Percentiles rank a stretch among this genome's conserved stretches.
Conservation (phyloP, 345 rosid genomes). For the Cardamine chenopodiifolia region DNA sequence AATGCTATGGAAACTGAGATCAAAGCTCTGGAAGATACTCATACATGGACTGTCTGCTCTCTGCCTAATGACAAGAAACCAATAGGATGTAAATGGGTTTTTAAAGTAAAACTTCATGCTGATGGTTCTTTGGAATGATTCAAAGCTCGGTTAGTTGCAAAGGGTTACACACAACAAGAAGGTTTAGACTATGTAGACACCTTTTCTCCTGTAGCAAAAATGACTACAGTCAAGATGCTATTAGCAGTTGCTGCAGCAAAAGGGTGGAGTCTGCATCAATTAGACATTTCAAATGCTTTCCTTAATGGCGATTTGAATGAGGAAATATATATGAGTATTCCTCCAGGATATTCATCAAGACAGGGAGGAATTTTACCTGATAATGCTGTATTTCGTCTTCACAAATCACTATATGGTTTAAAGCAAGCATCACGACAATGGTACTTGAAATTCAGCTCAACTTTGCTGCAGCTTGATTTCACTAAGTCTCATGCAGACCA, state of each 20-base stretch:
- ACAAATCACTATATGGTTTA: background rate
- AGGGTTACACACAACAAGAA: background rate
- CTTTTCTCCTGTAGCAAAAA: background rate
- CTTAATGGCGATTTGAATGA: background rate
- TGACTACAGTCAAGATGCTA: background rate
- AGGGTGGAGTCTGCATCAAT: background rate
- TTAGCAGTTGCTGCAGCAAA: background rate
- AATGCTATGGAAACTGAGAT: background rate
- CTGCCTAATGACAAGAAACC: background rate
- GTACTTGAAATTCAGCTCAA: background rate
- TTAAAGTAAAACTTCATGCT: background rate
- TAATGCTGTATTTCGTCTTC: accelerated
- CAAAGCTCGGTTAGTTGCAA: background rate
- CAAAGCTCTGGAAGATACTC: background rate
- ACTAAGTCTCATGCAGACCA: background rate
- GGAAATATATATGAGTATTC: background rate
- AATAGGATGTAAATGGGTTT: background rate
- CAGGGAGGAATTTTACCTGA: background rate
- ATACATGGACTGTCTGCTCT: background rate
- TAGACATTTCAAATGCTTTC: background rate
- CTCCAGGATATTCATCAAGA: background rate
- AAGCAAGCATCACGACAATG: background rate
- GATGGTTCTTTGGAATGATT: background rate
- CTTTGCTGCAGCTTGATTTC: background rate
- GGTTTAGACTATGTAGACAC: background rate